Percentiles rank a stretch among this genome's conserved stretches.
Evolutionary conservation across 768 basidiomycete genomes (phyloP).

Genomic region (Mycena olivaceomarginata): DNA sequence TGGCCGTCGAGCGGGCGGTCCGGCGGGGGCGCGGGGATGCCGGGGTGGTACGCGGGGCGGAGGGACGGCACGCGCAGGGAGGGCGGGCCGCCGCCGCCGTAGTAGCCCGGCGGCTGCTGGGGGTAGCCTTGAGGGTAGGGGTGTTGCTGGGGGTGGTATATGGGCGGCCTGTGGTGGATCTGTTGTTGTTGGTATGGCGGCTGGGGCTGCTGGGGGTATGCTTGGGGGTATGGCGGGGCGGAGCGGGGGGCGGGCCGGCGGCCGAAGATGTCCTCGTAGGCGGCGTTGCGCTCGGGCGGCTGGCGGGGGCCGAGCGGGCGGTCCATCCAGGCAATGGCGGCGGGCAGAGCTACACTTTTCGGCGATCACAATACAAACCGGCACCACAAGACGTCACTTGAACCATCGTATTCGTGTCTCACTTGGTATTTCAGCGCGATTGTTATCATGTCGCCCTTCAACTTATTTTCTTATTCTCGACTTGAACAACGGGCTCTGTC

Average conservation of each 20-base stretch:
- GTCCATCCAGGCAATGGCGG: not conserved
- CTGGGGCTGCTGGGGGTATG: slow-evolving; percentile 45
- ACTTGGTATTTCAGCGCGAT: no score
- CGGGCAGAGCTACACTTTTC: not conserved
- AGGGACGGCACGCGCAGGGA: slow-evolving; percentile 71
- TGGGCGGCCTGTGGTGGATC: slow-evolving; percentile 62
- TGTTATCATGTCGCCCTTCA: no score
- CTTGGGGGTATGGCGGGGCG: slow-evolving; percentile 49
- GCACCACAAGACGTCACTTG: not conserved
- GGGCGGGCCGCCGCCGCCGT: slow-evolving; percentile 60
- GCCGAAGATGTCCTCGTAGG: slow-evolving; percentile 93
- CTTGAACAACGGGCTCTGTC: no score
- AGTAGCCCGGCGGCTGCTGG: slow-evolving; percentile 58
- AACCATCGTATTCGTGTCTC: no score
- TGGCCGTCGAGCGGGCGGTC: slow-evolving; percentile 61
- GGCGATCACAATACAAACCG: not conserved
- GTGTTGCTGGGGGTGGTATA: slow-evolving; percentile 51
- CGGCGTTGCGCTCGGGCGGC: slow-evolving; percentile 84
- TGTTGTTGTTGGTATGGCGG: slow-evolving; percentile 46
- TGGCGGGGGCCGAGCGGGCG: slow-evolving; percentile 38
- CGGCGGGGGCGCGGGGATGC: slow-evolving; percentile 49
- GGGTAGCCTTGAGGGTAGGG: slow-evolving; percentile 49
- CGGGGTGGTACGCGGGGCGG: slow-evolving; percentile 62
- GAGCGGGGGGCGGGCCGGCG: slow-evolving; percentile 63
- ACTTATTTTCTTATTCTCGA: no score